A percentile compares a stretch with the other conserved stretches of the same genome.
phyloP scores from a whole-genome alignment of 768 basidiomycete genomes.

The Termitomyces sp. region DNA sequence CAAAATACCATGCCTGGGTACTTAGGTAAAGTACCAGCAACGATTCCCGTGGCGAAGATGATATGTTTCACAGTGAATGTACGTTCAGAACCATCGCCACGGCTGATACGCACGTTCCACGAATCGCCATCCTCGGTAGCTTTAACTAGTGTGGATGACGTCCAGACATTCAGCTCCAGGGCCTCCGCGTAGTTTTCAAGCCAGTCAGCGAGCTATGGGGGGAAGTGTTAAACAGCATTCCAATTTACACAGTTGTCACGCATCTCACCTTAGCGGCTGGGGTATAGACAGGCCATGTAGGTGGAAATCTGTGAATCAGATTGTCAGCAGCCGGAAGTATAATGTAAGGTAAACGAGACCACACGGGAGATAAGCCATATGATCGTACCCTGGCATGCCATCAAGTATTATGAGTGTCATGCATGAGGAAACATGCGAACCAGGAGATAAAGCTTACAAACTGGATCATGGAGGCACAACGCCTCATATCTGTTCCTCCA shows the following conservation, averaged over 20 bases:
- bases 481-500: conserved; percentile 67
- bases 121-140: conserved; percentile 26
- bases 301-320: conserved; percentile 39
- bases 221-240: background rate
- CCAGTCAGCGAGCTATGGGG: conserved; percentile 53
- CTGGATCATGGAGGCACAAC: conserved; percentile 60
- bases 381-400: conserved; percentile 38
- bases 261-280: conserved; percentile 43
- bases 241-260: background rate
- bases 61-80: conserved; percentile 41
- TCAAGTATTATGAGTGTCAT: background rate
- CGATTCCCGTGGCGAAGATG: conserved; percentile 49
- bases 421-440: background rate
- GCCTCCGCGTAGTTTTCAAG: conserved; percentile 56
- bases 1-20: background rate
- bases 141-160: conserved; percentile 31
- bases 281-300: conserved; percentile 54
- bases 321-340: background rate
- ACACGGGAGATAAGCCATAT: conserved; percentile 58
- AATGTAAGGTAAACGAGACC: conserved; percentile 13
- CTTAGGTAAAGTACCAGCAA: conserved; percentile 16
- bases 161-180: conserved; percentile 63
- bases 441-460: conserved; percentile 40
- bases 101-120: conserved; percentile 38
- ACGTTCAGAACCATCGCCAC: conserved; percentile 27